phyloP scores from a whole-genome alignment of 139 green algal genomes.

The Chlamydomonas sp. region DNA sequence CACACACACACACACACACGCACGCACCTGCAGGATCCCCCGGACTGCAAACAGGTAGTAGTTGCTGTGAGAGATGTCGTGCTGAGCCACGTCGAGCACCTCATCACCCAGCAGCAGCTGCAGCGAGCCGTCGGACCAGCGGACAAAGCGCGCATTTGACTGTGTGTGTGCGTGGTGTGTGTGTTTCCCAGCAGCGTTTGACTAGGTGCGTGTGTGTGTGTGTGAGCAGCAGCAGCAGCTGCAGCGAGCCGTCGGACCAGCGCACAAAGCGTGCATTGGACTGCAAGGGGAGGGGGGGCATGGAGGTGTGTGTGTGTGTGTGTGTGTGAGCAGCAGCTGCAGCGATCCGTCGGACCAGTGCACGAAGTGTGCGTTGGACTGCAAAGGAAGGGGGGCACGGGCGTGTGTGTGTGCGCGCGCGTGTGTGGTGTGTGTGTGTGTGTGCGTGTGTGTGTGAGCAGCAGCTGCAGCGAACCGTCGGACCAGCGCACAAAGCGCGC shows the following conservation, averaged over 20 bases:
- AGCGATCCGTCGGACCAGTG: slow-evolving; percentile 67
- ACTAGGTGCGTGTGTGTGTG: no score
- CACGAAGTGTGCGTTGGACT: slow-evolving; percentile 74
- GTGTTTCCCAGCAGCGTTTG: no score
- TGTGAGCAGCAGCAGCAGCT: no score
- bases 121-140: slow-evolving; percentile 68
- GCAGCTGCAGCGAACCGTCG: slow-evolving; percentile 61
- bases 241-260: slow-evolving; percentile 67
- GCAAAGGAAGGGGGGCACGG: no score
- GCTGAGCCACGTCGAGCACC: slow-evolving; percentile 57
- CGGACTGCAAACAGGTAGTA: slow-evolving; percentile 53
- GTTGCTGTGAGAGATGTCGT: slow-evolving; percentile 47
- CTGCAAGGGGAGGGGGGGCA: no score
- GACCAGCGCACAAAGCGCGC: slow-evolving; percentile 70
- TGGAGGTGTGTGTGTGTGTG: no score
- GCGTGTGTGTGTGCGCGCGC: no score
- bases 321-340: slow-evolving; percentile 64
- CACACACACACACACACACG: not conserved
- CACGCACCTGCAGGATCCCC: slow-evolving; percentile 33
- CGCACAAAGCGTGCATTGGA: slow-evolving; percentile 72
- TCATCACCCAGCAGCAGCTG: slow-evolving; percentile 69
- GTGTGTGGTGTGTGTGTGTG: no score
- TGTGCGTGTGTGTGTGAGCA: no score
- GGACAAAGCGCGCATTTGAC: slow-evolving; percentile 71
- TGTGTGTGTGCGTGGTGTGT: slow-evolving; percentile 45